phyloP scores from a whole-genome alignment of 495 filamentous ascomycete genomes.

The Parathielavia hyrcaniae region DNA sequence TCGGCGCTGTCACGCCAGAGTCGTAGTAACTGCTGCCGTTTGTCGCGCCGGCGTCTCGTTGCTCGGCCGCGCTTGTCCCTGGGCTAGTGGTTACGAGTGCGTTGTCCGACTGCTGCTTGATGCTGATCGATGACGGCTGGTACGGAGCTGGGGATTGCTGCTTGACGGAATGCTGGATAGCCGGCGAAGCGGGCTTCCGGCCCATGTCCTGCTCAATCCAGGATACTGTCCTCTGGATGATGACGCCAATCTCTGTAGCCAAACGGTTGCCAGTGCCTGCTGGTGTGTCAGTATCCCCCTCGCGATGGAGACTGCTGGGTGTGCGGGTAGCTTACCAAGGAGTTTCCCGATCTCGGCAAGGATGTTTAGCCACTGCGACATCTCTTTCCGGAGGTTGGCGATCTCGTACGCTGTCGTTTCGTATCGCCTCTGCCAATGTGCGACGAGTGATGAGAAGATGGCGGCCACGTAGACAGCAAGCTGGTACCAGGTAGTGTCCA shows the following conservation, averaged over 20 bases:
- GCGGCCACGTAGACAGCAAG: constrained; percentile 64
- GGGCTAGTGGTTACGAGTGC: neutral
- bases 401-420: constrained; percentile 51
- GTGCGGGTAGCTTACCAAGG: constrained; percentile 47
- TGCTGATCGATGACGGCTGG: constrained; percentile 4
- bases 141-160: constrained; percentile 15
- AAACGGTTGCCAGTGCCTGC: constrained; percentile 35
- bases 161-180: constrained; percentile 10
- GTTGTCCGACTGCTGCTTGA: constrained; percentile 9
- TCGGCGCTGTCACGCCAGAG: constrained; percentile 4
- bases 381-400: constrained; percentile 53
- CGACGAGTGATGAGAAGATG: constrained; percentile 66
- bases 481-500: constrained; percentile 81
- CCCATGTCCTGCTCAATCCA: constrained; percentile 43
- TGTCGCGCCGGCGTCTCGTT: constrained; percentile 14
- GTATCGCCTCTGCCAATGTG: constrained; percentile 57
- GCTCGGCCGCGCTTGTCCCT: constrained; percentile 8
- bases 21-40: constrained; percentile 31
- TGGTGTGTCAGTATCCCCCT: neutral
- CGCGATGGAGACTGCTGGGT: no score
- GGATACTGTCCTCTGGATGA: constrained; percentile 39
- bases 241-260: constrained; percentile 34
- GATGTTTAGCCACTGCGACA: constrained; percentile 62
- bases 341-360: constrained; percentile 58
- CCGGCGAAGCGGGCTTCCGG: constrained; percentile 20